These are phyloP conservation scores for Guyanaporus albipodus DNA, from an alignment of 768 basidiomycete species.

Conservation along the genomic window DNA sequence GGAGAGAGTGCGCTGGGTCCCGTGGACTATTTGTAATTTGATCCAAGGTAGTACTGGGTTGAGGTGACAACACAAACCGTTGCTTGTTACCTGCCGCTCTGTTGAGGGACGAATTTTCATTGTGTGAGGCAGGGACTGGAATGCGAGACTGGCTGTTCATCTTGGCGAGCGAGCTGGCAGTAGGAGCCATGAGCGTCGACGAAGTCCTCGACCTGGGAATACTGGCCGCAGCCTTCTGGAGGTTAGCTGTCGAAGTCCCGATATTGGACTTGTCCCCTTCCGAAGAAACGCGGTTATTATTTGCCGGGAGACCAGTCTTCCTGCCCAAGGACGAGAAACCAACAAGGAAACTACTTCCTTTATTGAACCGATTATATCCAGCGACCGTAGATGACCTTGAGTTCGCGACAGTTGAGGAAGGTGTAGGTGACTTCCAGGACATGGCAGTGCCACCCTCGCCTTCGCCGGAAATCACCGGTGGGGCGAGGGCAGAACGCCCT, in stretches of 20 bases:
- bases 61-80: slow-evolving; percentile 9
- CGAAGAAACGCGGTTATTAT: slow-evolving; percentile 24
- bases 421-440: slow-evolving; percentile 10
- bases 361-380: slow-evolving; percentile 15
- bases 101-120: slow-evolving; percentile 11
- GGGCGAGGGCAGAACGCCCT: slow-evolving; percentile 14
- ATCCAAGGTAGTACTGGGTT: slow-evolving; percentile 23
- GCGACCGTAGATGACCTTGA: slow-evolving; percentile 15
- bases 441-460: slow-evolving; percentile 12
- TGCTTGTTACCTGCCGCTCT: slow-evolving; percentile 17
- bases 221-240: slow-evolving; percentile 5
- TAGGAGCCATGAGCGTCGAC: slow-evolving; percentile 65
- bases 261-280: slow-evolving; percentile 27
- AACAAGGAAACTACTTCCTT: slow-evolving; percentile 13
- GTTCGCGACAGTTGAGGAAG: slow-evolving; percentile 11
- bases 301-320: slow-evolving; percentile 26
- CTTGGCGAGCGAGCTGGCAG: slow-evolving; percentile 74
- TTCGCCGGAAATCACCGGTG: slow-evolving; percentile 7
- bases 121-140: slow-evolving; percentile 17
- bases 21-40: slow-evolving; percentile 34
- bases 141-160: slow-evolving; percentile 26
- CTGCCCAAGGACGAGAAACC: slow-evolving; percentile 40
- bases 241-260: slow-evolving; percentile 2
- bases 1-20: slow-evolving; percentile 8
- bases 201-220: slow-evolving; percentile 29